phyloP scores from a whole-genome alignment of 164 flowering plant genomes.

The Umbellularia californica region DNA sequence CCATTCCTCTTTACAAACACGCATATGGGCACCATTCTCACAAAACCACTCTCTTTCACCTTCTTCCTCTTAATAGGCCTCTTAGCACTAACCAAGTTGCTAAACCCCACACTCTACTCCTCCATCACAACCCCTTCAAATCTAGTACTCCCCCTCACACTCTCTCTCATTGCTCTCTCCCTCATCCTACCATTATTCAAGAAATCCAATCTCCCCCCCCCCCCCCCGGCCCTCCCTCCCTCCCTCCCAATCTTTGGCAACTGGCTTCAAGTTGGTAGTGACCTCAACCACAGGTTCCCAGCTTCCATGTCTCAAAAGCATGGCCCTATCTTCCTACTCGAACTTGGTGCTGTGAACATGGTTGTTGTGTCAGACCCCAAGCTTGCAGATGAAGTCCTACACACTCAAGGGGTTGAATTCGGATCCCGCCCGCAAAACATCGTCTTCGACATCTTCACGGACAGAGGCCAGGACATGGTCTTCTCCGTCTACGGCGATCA shows the following conservation, averaged over 20 bases:
- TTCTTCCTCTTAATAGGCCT: constrained; percentile 2
- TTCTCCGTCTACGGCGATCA: constrained; percentile 75
- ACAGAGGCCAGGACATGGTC: constrained; percentile 80
- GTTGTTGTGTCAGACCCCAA: constrained; percentile 56
- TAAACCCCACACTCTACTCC: constrained; percentile 1
- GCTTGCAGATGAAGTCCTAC: constrained; percentile 54
- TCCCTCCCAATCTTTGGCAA: constrained; percentile 62
- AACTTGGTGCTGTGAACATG: constrained; percentile 49
- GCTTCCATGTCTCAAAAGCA: constrained; percentile 37
- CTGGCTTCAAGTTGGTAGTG: constrained; percentile 80
- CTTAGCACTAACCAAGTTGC: constrained; percentile 1
- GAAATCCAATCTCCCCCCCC: constrained; percentile 40
- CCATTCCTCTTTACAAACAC: neutral
- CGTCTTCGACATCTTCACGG: constrained; percentile 72
- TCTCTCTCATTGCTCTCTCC: constrained; percentile 10
- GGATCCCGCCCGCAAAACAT: constrained; percentile 68
- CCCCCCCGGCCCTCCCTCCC: constrained; percentile 48
- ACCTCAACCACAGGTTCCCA: constrained; percentile 53
- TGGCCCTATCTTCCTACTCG: constrained; percentile 51
- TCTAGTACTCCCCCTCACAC: neutral
- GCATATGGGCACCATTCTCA: neutral
- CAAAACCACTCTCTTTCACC: neutral
- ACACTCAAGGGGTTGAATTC: constrained; percentile 64
- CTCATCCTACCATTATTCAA: constrained; percentile 9
- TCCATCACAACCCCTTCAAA: constrained; percentile 1